Evolutionary conservation across 495 filamentous ascomycete genomes (phyloP), one percentile per base, ranked within the genome.

Genomic region (Aspergillus affinis): DNA sequence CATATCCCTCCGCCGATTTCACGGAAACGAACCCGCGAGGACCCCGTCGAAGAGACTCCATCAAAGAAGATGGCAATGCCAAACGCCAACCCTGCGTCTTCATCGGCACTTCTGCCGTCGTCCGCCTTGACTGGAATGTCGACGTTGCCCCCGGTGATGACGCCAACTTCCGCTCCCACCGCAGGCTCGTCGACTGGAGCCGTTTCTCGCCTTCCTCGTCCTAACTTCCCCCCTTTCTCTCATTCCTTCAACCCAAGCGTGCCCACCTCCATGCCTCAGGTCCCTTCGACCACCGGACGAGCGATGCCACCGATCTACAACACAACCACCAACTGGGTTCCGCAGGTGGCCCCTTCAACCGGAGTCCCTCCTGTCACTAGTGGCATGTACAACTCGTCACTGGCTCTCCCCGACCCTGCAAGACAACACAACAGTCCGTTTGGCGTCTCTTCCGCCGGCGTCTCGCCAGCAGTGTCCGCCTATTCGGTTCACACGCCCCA

Each of bases 11-110:
- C 66, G 41, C 57, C 51, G n/a, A 77, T 30, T 73, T 78, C 76
- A 41, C 79, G 87, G 58, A 97, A 97, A 75, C 81, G 92, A 57
- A 88, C 84, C 59, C 81, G 83, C 41, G 92, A 96, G 41, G 83
- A 86, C 13, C 78, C 82, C 12, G 73, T 71, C 27, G 72, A 79
- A 10, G 87, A 93, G 57, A 88, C 86, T 19, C 84, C 89, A 10
- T 73, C 86, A 10, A 96, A 96, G 77, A 80, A 89, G 59, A 53
- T 78, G 56, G 78, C 68, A 10, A 61, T 72, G 21, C 66, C 69
- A 10, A 65, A 62, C 18, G 8, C 41, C 69, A 71, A 71, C 64
- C 68, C 69, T 27, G 62, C 72, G 55, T 63, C 72, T 13, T 59
- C 69, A 6, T 65, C 78, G 45, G 68, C 72, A 1, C 63, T 74